Evolutionary conservation across 2,329 filamentous ascomycete species (phyloP).

Genomic region (Anthostomella pinea): DNA sequence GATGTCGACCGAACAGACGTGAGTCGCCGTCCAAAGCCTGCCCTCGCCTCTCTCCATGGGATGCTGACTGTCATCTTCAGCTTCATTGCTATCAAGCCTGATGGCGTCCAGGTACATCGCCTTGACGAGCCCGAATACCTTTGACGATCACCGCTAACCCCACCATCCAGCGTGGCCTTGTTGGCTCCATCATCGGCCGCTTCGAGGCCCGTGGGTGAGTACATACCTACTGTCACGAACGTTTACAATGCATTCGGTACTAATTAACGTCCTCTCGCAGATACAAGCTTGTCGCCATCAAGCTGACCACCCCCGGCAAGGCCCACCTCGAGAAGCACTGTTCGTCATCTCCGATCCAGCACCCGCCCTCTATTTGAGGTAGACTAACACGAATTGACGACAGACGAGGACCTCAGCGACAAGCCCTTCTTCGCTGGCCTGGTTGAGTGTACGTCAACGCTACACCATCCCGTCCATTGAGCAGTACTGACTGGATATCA

Average conservation of each 20-base stretch:
- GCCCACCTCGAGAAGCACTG: conserved; percentile 98
- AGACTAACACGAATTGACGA: conserved; percentile 27
- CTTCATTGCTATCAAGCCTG: conserved; percentile 99
- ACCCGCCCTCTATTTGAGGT: conserved; percentile 1
- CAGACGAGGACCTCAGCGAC: conserved; percentile 79
- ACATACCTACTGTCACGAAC: not conserved
- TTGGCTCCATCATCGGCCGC: conserved; percentile 95
- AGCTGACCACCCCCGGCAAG: conserved; percentile 85
- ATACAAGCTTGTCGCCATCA: conserved; percentile 98
- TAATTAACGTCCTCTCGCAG: conserved; percentile 42
- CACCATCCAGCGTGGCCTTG: conserved; percentile 76
- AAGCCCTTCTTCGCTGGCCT: conserved; percentile 98
- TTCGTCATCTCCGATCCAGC: conserved; percentile 36
- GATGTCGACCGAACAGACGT: conserved; percentile 34
- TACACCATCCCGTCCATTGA: not conserved
- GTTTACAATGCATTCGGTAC: conserved; percentile 15
- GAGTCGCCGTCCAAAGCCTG: conserved; percentile 17
- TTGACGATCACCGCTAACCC: conserved; percentile 18
- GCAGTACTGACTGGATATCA: conserved; percentile 36
- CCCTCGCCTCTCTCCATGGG: too few relatives aligned
- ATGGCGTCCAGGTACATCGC: conserved; percentile 88
- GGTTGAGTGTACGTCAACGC: conserved; percentile 70
- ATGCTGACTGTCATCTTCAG: conserved; percentile 44
- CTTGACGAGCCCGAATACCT: conserved; percentile 2
- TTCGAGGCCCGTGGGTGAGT: conserved; percentile 93